Evolutionary conservation across 805 yeast species (phyloP).

Genomic region (Candida patagonica): DNA sequence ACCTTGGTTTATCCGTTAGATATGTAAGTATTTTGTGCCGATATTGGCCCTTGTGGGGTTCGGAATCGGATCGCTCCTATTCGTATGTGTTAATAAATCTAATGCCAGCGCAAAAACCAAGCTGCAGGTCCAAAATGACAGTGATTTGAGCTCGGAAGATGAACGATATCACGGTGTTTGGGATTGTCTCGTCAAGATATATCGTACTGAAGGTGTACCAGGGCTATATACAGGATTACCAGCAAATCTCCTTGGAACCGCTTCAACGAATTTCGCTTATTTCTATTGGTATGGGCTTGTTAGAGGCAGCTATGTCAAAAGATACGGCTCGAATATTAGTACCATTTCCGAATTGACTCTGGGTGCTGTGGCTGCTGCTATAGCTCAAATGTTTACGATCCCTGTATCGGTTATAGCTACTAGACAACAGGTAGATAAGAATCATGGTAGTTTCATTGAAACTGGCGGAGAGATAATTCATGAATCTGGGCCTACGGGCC

Average conservation of each 20-base stretch:
- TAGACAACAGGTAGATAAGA: constrained; percentile 35
- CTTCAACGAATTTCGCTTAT: constrained; percentile 72
- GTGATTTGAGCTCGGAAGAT: constrained; percentile 8
- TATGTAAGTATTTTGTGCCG: constrained; percentile 27
- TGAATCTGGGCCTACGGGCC: constrained; percentile 59
- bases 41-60: background rate
- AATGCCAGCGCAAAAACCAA: constrained; percentile 46
- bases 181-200: constrained; percentile 55
- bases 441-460: constrained; percentile 27
- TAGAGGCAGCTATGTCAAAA: constrained; percentile 44
- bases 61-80: background rate
- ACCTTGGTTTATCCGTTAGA: constrained; percentile 74
- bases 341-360: constrained; percentile 61
- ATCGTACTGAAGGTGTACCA: constrained; percentile 44
- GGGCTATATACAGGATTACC: constrained; percentile 70
- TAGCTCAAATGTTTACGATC: constrained; percentile 69
- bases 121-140: constrained; percentile 54
- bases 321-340: constrained; percentile 24
- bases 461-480: constrained; percentile 43
- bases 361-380: constrained; percentile 76
- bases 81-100: constrained; percentile 1
- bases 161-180: constrained; percentile 42
- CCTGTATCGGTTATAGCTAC: constrained; percentile 74
- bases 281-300: constrained; percentile 81
- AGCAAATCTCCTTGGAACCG: constrained; percentile 59